Base-by-base conservation (phyloP, 2,329 filamentous ascomycete genomes). In the Daldinia sp. region DNA sequence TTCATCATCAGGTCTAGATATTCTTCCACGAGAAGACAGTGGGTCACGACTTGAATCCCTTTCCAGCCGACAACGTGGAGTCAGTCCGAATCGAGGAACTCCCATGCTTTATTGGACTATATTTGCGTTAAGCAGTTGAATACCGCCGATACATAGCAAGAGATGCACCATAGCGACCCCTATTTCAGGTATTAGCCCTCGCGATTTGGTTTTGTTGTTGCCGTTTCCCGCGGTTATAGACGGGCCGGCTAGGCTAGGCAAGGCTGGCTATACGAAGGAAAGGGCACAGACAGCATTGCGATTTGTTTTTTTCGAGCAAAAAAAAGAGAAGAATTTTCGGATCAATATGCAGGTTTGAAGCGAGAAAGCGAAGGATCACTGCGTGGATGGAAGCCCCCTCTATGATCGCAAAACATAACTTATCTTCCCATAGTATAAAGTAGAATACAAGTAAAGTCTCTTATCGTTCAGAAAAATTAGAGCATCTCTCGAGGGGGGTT, bases 391-490 rank as follows among this genome's bases (percentile, higher is more conserved):
- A 39, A 2, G 20, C 20, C 20, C 20, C 13, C 7, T 46, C 54
- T 42, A 44, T 26, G 63, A 63, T 60, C 44, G 63, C 23, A 50
- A 37, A 54, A 54, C 33, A 54, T 37, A 54, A 54, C 33, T 35
- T 35, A 35, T 54, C 51, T 60, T 44, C 50, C 48, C 57, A 30
- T 54, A 65, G 61, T 68, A 70, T 70, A 70, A 70, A 70, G 61
- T 70, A 70, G 68, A 68, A 70, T 44, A 70, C 48, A 68, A 68
- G 51, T 51, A 63, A 68, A 68, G n/a, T 70, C 60, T 68, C 65
- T 65, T 70, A 70, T 54, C 20, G 58, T 70, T 68, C 50, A 64
- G 20, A 26, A 41, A 26, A 35, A 46, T 26, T 37, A 10, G 10
- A n/a, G 15, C 44, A 23, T 18, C 23, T 33, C 13, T 18, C 20